Base-by-base conservation (phyloP, 176 grass and related monocot species). In the Areca catechu region DNA sequence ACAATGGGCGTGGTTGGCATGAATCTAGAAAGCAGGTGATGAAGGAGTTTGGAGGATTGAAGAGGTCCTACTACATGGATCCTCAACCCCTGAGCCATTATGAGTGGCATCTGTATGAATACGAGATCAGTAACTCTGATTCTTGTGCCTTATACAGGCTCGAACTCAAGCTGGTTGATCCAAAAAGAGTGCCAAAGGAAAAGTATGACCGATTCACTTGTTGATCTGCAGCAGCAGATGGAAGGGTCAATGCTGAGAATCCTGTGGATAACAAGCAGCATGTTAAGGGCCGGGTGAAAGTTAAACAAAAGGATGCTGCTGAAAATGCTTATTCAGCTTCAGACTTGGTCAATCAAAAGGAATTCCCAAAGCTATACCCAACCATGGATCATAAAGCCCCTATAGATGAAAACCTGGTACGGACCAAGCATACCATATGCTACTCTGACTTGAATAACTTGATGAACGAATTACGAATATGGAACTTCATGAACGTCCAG, bases 1-100 rank as follows among this genome's bases (percentile, higher is more conserved):
- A 71, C 21, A 60, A n/a, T 71, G 68, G 68, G 15, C 56, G 68
- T 58, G 56, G 68, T 28, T 71, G 68, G 68, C 68, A 71, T 71
- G 68, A 71, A 71, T 71, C 68, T 28, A 71, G 68, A 23, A 71
- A 71, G 56, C 68, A 71, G 50, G 53, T 71, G 23, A 60, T 71
- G 68, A 71, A 71, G 47, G 68, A 71, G 20, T 71, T 28, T 49
- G 56, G 68, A 49, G 55, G 68, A 20, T 19, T 71, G n/a, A 71
- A 60, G 49, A 71, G 68, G 48, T 71, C 56, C 47, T 71, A 71
- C 56, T 71, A 71, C 56, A 60, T 71, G 68, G 68, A 71, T 59
- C 68, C 68, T 49, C 68, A 71, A 51, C 68, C 68, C 14, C 68
- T 59, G 37, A 51, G 4, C n/a, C 55, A 51, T 57, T 71, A 50